Conservation (phyloP, 2,329 filamentous ascomycete species). For the Diplodia intermedia region DNA sequence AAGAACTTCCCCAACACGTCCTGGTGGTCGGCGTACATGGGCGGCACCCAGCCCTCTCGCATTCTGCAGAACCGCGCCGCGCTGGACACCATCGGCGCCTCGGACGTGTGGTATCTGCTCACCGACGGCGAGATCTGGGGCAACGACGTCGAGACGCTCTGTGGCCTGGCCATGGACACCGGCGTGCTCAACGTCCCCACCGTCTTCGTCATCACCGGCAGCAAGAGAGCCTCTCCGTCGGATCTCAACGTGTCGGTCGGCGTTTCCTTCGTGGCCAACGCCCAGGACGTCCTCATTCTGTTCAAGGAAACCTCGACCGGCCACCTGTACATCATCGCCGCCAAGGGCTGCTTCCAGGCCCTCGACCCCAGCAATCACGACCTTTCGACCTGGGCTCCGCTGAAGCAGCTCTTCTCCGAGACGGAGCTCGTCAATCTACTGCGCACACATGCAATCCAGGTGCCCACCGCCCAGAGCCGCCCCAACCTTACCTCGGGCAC, state of each 20-base stretch:
- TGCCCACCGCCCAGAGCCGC: slow-evolving; percentile 36
- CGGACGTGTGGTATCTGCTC: slow-evolving; percentile 44
- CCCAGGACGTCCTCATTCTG: slow-evolving; percentile 42
- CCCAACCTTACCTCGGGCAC: slow-evolving; percentile 28
- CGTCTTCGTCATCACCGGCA: slow-evolving; percentile 40
- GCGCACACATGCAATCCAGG: slow-evolving; percentile 35
- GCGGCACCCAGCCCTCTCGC: slow-evolving; percentile 36
- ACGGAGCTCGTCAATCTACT: slow-evolving; percentile 37
- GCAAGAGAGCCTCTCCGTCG: slow-evolving; percentile 36
- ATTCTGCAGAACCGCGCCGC: slow-evolving; percentile 38
- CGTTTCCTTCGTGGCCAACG: slow-evolving; percentile 44
- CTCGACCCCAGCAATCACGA: slow-evolving; percentile 34
- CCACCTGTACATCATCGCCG: slow-evolving; percentile 41
- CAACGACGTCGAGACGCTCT: slow-evolving; percentile 38
- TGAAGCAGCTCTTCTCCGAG: slow-evolving; percentile 38
- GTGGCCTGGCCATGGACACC: slow-evolving; percentile 36
- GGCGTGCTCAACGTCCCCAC: slow-evolving; percentile 38
- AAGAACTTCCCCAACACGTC: slow-evolving; percentile 1
- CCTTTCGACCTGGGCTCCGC: slow-evolving; percentile 38
- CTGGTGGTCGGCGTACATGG: slow-evolving; percentile 39
- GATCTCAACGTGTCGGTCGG: slow-evolving; percentile 44
- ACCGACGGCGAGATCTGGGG: slow-evolving; percentile 44
- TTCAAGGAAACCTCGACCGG: slow-evolving; percentile 42
- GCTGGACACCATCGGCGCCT: slow-evolving; percentile 36
- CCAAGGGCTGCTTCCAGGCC: slow-evolving; percentile 43